Evolutionary conservation across 2,329 filamentous ascomycete species (phyloP).

Genomic region (Neonectria punicea): DNA sequence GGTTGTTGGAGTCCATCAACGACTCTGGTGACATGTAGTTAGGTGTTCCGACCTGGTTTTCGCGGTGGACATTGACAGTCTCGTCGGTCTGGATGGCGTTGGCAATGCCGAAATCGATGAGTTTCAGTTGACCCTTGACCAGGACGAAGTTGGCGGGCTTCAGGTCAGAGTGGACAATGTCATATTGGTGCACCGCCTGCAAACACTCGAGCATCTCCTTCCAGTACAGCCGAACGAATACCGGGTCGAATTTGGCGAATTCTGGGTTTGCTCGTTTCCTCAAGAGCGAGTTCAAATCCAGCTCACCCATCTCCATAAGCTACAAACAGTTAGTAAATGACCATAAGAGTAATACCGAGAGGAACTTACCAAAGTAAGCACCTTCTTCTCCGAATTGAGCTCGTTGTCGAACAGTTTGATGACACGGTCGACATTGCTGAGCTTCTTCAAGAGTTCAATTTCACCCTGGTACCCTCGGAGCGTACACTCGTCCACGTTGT

Average conservation of each 20-base stretch:
- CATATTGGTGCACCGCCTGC: constrained; percentile 84
- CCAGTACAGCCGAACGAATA: constrained; percentile 98
- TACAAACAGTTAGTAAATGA: constrained; percentile 49
- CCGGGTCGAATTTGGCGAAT: constrained; percentile 81
- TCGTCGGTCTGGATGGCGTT: constrained; percentile 96
- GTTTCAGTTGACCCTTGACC: constrained; percentile 87
- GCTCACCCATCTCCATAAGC: constrained; percentile 98
- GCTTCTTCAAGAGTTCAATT: constrained; percentile 86
- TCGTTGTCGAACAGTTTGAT: constrained; percentile 93
- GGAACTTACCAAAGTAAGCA: constrained; percentile 79
- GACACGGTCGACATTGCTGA: constrained; percentile 88
- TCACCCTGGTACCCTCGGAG: constrained; percentile 93
- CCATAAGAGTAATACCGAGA: not conserved
- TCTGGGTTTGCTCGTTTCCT: constrained; percentile 77
- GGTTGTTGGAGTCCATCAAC: constrained; percentile 84
- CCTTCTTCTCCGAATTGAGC: constrained; percentile 90
- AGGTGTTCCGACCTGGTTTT: constrained; percentile 93
- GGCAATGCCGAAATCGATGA: constrained; percentile 98
- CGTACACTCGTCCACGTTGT: constrained; percentile 86
- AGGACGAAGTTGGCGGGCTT: constrained; percentile 98
- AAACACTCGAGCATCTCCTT: constrained; percentile 99
- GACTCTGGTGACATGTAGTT: constrained; percentile 99
- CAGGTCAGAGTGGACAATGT: constrained; percentile 96
- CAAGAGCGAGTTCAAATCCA: constrained; percentile 89
- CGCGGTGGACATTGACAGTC: constrained; percentile 96